Evolutionary conservation across 495 filamentous ascomycete species (phyloP), one percentile per base, ranked within the genome.

Genomic region (Apodospora peruviana): DNA sequence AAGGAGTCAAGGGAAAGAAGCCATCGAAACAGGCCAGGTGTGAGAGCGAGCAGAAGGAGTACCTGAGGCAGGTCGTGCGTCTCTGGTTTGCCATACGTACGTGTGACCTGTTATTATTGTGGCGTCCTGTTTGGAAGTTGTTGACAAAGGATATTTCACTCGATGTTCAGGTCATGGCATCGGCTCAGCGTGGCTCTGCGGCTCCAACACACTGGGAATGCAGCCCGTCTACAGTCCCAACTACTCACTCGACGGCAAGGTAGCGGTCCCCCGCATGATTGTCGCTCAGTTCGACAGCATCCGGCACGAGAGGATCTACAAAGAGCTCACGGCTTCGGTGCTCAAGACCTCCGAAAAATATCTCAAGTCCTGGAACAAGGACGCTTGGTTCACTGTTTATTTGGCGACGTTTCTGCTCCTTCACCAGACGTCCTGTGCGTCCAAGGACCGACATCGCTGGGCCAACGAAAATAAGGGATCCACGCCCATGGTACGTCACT

Each of bases 261-360:
- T 63, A 5, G 59, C 50, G 1, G 47, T 71, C 14, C 70, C 73
- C 9, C 65, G 71, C 14, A 74, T 75, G 71, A 62, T 76, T 14
- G 61, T 72, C 23, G 73, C 70, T 2, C 73, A 76, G 48, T 72
- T 76, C 47, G 73, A 76, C 53, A 70, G 66, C 41, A 66, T 76
- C 40, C 68, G 65, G 5, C 29, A 54, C 19, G 51, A 55, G 18
- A 43, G 48, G 19, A 48, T 65, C 10, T 59, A 65, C 32, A 65
- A 62, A 24, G 32, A 29, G 14, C 27, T 49, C 0, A 20, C 47
- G 4, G 49, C 55, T 2, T 34, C 47, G 3, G 46, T 72, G 8
- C 62, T 75, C n/a, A 39, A 43, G 17, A 48, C 51, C n/a, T 46
- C 58, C 7, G 65, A 72, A 57, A 49, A 48, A 53, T 46, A 67